Evolutionary conservation across 371 early-diverging fungal species (phyloP), one percentile per base, ranked within the genome.

Genomic region (Syncephalis fuscata): DNA sequence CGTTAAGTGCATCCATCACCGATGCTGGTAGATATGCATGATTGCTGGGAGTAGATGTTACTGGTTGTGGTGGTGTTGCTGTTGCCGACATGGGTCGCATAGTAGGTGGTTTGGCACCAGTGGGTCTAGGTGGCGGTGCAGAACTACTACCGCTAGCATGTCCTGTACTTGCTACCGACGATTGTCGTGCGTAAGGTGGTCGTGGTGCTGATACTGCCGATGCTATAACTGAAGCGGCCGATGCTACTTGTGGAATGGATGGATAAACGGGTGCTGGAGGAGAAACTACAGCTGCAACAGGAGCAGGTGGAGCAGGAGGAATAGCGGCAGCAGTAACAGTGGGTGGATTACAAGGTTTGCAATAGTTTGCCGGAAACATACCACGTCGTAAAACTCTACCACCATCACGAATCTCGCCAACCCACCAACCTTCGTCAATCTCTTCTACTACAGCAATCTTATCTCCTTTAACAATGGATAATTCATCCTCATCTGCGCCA

Each of bases 371-470:
- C n/a, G 89, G 89, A 59, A 88, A 88, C 56, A 88, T 74, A 17
- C 89, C 89, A 4, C 57, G 58, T 36, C n/a, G n/a, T n/a, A n/a
- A n/a, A n/a, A n/a, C n/a, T n/a, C n/a, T n/a, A n/a, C n/a, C n/a
- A n/a, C n/a, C n/a, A 26, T 54, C 47, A 3, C 67, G 54, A 48
- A 76, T 54, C 53, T 78, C 78, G n/a, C 89, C 89, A 14, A 74
- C 54, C 88, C 88, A 88, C 87, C 89, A 88, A 1, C 88, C 88
- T 46, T 82, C 80, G 53, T 85, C 83, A 7, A 85, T 68, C 46
- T 78, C 78, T 46, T 83, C 74, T 3, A 74, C 55, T 1, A 88
- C 82, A 17, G 71, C 70, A 46, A 87, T 72, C 21, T 82, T 59
- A 52, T 87, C 85, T 2, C 80, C 85, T 26, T 63, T 68, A 4